Percentiles rank a stretch among this genome's conserved stretches.
Evolutionary conservation across 495 filamentous ascomycete species (phyloP).

Genomic region (Aspergillus leporis): DNA sequence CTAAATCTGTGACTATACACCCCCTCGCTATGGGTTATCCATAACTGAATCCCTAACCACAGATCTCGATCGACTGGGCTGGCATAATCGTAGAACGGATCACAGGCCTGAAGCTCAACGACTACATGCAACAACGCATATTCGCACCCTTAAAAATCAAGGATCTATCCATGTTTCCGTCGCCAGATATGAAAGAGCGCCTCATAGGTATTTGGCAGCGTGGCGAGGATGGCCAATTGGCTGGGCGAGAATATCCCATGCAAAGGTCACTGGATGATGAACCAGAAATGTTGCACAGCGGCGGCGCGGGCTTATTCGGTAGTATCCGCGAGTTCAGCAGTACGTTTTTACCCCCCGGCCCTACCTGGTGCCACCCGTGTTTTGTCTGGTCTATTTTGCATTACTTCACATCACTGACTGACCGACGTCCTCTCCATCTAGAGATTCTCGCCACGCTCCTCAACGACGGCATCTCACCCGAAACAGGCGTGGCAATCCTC

Average conservation of each 20-base stretch:
- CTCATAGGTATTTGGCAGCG: slow-evolving; percentile 52
- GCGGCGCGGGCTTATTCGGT: slow-evolving; percentile 57
- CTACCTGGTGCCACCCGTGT: no score
- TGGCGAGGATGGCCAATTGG: slow-evolving; percentile 35
- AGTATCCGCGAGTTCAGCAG: slow-evolving; percentile 55
- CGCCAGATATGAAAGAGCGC: slow-evolving; percentile 45
- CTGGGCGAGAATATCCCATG: slow-evolving; percentile 46
- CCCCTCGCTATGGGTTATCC: not conserved
- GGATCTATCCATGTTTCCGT: slow-evolving; percentile 58
- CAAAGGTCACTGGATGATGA: slow-evolving; percentile 36
- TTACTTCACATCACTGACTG: no score
- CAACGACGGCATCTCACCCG: slow-evolving; percentile 50
- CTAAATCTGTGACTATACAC: no score
- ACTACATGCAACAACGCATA: slow-evolving; percentile 57
- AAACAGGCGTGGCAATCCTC: slow-evolving; percentile 50
- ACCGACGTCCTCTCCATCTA: no score
- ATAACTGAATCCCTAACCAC: not conserved
- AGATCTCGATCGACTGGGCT: slow-evolving; percentile 59
- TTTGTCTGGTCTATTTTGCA: no score
- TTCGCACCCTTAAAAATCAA: slow-evolving; percentile 56
- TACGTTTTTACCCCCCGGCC: no score
- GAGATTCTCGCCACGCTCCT: slow-evolving; percentile 49
- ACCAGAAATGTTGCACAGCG: slow-evolving; percentile 36
- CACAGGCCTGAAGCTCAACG: slow-evolving; percentile 49
- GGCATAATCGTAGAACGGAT: slow-evolving; percentile 56